phyloP scores from a whole-genome alignment of 371 early-diverging fungal species.

The Mortierella sp. region DNA sequence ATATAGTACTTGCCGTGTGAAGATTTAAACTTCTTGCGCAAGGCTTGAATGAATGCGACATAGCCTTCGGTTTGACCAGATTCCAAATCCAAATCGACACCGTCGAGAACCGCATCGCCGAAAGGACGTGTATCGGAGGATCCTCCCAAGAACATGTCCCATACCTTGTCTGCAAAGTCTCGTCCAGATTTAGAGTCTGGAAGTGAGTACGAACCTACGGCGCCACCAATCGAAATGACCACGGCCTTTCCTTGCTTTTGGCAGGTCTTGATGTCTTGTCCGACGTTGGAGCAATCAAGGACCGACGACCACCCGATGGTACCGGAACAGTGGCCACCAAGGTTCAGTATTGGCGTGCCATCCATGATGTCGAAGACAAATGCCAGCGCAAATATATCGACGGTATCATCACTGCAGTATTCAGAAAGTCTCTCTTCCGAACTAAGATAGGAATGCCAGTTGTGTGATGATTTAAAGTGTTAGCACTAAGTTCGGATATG shows the following conservation, averaged over 20 bases:
- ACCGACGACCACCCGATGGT: conserved; percentile 57
- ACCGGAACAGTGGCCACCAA: conserved; percentile 69
- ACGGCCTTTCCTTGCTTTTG: conserved; percentile 70
- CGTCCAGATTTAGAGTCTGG: conserved; percentile 59
- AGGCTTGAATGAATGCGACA: conserved; percentile 58
- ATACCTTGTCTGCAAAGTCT: conserved; percentile 68
- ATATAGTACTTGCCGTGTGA: conserved; percentile 53
- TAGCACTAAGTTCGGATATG: too few relatives aligned
- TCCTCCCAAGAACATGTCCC: conserved; percentile 74
- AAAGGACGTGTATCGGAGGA: conserved; percentile 67
- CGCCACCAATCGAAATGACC: conserved; percentile 69
- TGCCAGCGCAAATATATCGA: conserved; percentile 65
- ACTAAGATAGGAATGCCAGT: conserved; percentile 22
- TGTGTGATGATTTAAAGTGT: too few relatives aligned
- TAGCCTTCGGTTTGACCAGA: conserved; percentile 68
- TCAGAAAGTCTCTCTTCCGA: conserved; percentile 59
- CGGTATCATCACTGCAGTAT: conserved; percentile 69
- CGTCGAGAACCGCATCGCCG: conserved; percentile 73
- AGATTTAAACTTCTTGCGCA: conserved; percentile 50
- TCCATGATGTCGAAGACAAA: conserved; percentile 65
- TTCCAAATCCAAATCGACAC: conserved; percentile 81
- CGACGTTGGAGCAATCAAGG: conserved; percentile 64
- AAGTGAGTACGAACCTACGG: conserved; percentile 71
- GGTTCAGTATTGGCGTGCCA: conserved; percentile 59
- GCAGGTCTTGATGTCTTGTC: conserved; percentile 69